Conservation (phyloP, 176 grass and related monocot genomes). For the Aegilops longissima region DNA sequence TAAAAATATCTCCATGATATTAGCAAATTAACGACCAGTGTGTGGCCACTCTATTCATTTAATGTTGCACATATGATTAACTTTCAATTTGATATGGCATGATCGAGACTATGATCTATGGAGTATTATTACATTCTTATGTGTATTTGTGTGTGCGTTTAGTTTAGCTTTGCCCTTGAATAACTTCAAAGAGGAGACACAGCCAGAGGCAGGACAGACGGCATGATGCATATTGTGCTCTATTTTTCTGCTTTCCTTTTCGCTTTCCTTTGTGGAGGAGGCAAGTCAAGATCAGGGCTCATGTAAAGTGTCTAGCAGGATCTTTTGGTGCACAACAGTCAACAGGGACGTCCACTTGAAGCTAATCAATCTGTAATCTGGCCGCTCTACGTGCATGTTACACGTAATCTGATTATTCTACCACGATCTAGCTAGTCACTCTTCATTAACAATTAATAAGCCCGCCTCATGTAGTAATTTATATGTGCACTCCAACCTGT, state of each 20-base stretch:
- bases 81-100: background rate
- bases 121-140: background rate
- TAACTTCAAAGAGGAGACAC: conserved; percentile 57
- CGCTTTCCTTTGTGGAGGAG: conserved; percentile 45
- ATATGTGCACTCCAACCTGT: background rate
- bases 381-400: background rate
- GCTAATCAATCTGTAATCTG: background rate
- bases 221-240: conserved; percentile 25
- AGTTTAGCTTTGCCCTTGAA: conserved; percentile 39
- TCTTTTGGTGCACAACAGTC: conserved; percentile 36
- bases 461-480: background rate
- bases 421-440: background rate
- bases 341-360: conserved; percentile 43
- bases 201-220: background rate
- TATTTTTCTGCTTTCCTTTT: conserved; percentile 26
- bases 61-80: conserved; percentile 7
- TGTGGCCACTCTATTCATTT: background rate
- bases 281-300: conserved; percentile 42
- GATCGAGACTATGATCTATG: background rate
- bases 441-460: background rate
- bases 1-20: too few species aligned
- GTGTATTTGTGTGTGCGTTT: background rate
- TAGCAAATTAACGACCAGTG: conserved; percentile 10
- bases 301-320: conserved; percentile 23
- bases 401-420: background rate